phyloP scores from a whole-genome alignment of 139 green algal genomes.

The Chlorella sp. region DNA sequence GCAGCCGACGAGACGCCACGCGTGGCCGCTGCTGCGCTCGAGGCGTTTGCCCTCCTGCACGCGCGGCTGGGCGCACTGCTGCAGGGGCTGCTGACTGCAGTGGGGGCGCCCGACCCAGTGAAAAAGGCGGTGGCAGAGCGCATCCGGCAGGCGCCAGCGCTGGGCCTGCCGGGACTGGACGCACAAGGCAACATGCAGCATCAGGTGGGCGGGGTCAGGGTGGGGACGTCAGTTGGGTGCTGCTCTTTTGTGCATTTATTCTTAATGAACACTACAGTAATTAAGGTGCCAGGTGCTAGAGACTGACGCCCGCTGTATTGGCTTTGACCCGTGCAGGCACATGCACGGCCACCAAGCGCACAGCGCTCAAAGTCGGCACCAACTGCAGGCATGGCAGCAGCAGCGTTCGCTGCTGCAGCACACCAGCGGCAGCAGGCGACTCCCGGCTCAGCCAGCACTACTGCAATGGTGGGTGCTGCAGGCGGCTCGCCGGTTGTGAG shows the following conservation, averaged over 20 bases:
- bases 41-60: slow-evolving; percentile 63
- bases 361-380: not conserved
- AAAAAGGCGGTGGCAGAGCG: slow-evolving; percentile 46
- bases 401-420: not conserved
- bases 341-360: slow-evolving; percentile 18
- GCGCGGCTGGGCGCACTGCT: slow-evolving; percentile 44
- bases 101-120: slow-evolving; percentile 43
- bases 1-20: slow-evolving; percentile 48
- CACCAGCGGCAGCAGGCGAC: not conserved
- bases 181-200: slow-evolving; percentile 55
- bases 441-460: not conserved
- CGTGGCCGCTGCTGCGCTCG: slow-evolving; percentile 60
- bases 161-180: slow-evolving; percentile 48
- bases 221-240: too few relatives aligned
- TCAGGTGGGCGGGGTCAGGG: slow-evolving; percentile 13
- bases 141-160: slow-evolving; percentile 26
- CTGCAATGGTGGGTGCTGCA: not conserved
- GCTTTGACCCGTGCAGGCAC: not conserved
- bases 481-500: too few relatives aligned
- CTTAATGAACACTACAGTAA: not conserved
- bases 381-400: not conserved
- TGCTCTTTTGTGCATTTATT: too few relatives aligned
- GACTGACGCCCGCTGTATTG: not conserved
- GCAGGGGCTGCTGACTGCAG: slow-evolving; percentile 39
- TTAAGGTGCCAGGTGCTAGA: not conserved